Evolutionary conservation across 192 early-diverging fungal species (phyloP), one percentile per base, ranked within the genome.

Genomic region (Coemansia sp.): DNA sequence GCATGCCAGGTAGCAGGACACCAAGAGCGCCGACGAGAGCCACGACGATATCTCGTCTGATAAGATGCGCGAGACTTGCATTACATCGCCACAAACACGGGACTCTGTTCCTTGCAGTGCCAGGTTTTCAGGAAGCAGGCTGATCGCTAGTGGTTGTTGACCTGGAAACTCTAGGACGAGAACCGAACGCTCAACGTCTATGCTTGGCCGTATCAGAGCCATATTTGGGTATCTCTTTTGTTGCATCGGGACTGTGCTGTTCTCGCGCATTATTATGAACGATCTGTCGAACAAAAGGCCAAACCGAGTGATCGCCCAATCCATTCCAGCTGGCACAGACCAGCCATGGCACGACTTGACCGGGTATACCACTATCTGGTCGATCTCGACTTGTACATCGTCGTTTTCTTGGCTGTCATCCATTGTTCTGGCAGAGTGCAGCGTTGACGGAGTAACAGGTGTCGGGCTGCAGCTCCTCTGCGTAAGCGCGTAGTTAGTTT

Each of bases 341-440:
- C 82, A 69, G 61, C 79, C 79, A 77, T 88, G 87, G 64, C 93
- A 95, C 29, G 91, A 91, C 72, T 95, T 95, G 62, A 95, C 84
- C 0, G 93, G 93, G 48, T 85, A 90, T n/a, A 90, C 57, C 9
- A 79, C 46, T 49, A 85, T 34, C 30, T 49, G 61, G 28, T 79
- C 66, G 20, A 80, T 66, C 49, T 62, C 61, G 21, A 64, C 59
- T 28, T 64, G 60, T 55, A 66, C 26, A 15, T 20, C 25, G 7
- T 12, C 31, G 3, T 57, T 1, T 20, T 7, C 55, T 4, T 5
- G 26, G 10, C 5, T 18, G 55, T 20, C 31, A 51, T 2, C 26
- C 13, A 15, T n/a, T 57, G 55, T 29, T 18, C 3, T 57, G n/a
- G 55, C 26, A 31, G 30, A 57, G 2, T 20, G 16, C 31, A 12